These are phyloP conservation scores for Panaeolus papilionaceus DNA, from an alignment of 768 basidiomycete species.

Conservation along the genomic window DNA sequence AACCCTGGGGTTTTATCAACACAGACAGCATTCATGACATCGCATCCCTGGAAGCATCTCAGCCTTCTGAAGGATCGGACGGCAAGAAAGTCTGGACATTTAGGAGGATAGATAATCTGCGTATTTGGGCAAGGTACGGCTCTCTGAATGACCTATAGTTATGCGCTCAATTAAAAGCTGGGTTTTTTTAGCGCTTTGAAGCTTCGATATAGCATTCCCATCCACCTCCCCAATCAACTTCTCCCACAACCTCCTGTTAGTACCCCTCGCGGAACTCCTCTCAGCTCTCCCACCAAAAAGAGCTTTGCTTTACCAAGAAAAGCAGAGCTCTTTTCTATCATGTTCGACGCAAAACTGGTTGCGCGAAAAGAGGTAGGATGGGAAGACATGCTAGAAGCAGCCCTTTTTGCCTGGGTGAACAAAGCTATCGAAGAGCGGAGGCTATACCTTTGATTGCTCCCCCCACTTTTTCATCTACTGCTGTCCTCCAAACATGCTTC, in stretches of 20 bases:
- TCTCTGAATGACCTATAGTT: not conserved
- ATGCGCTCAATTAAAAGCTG: slow-evolving; percentile 1
- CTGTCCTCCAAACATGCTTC: not conserved
- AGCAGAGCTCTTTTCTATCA: slow-evolving; percentile 54
- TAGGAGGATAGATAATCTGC: slow-evolving; percentile 83
- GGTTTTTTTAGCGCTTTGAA: slow-evolving; percentile 68
- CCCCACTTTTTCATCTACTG: not conserved
- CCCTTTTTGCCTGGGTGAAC: slow-evolving; percentile 69
- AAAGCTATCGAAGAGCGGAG: slow-evolving; percentile 74
- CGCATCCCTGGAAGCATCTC: slow-evolving; percentile 62
- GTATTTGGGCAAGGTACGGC: slow-evolving; percentile 85
- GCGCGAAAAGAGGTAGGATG: slow-evolving; percentile 80
- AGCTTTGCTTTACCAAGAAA: slow-evolving; percentile 36
- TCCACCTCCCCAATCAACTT: slow-evolving; percentile 57
- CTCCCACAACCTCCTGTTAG: slow-evolving; percentile 26
- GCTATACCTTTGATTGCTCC: slow-evolving; percentile 19
- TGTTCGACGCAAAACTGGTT: slow-evolving; percentile 77
- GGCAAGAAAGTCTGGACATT: slow-evolving; percentile 80
- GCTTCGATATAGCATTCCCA: slow-evolving; percentile 78
- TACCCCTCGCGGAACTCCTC: slow-evolving; percentile 33
- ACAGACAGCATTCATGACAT: slow-evolving; percentile 83
- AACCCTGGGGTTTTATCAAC: slow-evolving; percentile 90
- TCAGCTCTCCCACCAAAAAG: slow-evolving; percentile 39
- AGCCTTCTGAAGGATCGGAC: slow-evolving; percentile 42
- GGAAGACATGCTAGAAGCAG: slow-evolving; percentile 77